Evolutionary conservation across 2,329 filamentous ascomycete genomes (phyloP), one percentile per base, ranked within the genome.

Genomic region (Verticillium isaacii): DNA sequence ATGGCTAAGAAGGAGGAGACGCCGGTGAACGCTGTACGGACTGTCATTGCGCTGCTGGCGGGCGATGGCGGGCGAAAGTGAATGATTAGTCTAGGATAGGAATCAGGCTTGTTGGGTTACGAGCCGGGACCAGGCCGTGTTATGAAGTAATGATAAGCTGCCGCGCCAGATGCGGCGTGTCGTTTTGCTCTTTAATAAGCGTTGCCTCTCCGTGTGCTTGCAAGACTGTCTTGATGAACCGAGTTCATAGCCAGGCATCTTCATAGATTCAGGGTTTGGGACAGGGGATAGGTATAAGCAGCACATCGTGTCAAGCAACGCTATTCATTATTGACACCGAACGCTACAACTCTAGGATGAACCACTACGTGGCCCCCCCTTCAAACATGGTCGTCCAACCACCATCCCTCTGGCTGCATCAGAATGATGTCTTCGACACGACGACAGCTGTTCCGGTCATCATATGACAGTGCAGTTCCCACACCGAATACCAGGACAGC

Each of bases 41-140:
- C 81, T 1, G 79, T 90, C 59, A 81, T 87, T 15, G 83, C 85
- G n/a, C 73, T 91, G 36, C 67, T 91, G 55, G 77, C 77, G 1
- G 81, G 81, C n/a, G 78, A 80, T 62, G 63, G 45, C 19, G 45
- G 45, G 19, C 45, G 45, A 14, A 19, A 23, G 19, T 50, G 7
- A 65, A 62, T 61, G 52, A 50, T 60, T 50, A 23, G 45, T 9
- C 14, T 50, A 11, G 45, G 19, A 23, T 36, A 65, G 45, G 64
- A 8, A 11, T 8, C 9, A n/a, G 19, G 11, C 45, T 9, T 50
- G 19, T 50, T 50, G 45, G 45, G 8, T 50, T 50, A 50, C 23
- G 45, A 50, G 8, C 15, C 19, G 45, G 8, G 23, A 25, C 45
- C 19, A 8, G 19, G 19, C 23, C 15, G 37, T 17, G 17, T n/a